These are phyloP conservation scores for Sporothrix brasiliensis DNA, from an alignment of 2,329 filamentous ascomycete species.

Conservation along the genomic window DNA sequence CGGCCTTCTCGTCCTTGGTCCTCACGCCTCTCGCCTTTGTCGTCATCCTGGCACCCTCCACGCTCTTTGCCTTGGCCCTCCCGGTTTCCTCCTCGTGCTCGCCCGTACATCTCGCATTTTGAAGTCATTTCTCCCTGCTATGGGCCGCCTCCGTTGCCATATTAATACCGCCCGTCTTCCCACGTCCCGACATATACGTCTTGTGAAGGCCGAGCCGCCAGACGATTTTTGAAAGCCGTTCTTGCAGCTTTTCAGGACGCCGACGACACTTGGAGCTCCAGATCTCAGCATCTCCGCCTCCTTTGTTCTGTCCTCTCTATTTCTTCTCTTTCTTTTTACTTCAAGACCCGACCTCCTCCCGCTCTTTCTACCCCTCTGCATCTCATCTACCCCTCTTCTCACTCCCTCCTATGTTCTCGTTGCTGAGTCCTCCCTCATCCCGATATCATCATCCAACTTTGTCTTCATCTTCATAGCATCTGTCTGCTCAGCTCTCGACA, in stretches of 20 bases:
- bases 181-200: constrained; percentile 38
- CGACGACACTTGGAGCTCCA: neutral
- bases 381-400: constrained; percentile 28
- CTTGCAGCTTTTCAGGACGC: constrained; percentile 9
- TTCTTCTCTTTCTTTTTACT: constrained; percentile 21
- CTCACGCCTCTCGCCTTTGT: constrained; percentile 12
- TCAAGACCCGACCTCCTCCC: constrained; percentile 41
- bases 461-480: constrained; percentile 2
- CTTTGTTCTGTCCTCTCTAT: neutral
- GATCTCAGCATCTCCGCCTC: constrained; percentile 3
- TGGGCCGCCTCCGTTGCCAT: constrained; percentile 45
- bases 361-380: constrained; percentile 36
- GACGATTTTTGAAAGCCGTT: constrained; percentile 36
- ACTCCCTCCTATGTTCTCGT: constrained; percentile 33
- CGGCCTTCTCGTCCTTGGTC: neutral
- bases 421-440: neutral
- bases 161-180: constrained; percentile 48
- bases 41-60: constrained; percentile 8
- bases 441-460: constrained; percentile 8
- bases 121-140: constrained; percentile 38
- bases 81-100: constrained; percentile 36
- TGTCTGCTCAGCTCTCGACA: constrained; percentile 18
- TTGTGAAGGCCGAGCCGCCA: constrained; percentile 38
- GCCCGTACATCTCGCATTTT: constrained; percentile 40
- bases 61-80: constrained; percentile 37